Base-by-base conservation (phyloP, 2,329 filamentous ascomycete genomes). In the Talaromyces sp. region DNA sequence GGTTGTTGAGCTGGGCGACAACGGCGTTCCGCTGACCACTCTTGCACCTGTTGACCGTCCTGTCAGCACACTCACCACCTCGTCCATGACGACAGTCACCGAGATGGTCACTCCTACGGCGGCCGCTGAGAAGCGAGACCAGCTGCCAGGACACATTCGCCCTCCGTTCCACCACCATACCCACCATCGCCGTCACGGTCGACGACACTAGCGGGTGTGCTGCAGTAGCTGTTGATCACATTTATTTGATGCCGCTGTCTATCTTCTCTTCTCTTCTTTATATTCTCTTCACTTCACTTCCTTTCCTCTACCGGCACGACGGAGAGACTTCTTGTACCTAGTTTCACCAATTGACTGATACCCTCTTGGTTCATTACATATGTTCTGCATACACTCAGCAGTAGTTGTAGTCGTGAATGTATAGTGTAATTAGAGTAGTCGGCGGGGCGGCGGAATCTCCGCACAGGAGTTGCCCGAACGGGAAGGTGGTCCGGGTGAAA, bases 11-110 rank as follows among this genome's bases (percentile, higher is more conserved):
- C 62, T 72, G 22, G 69, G 73, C 44, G 65, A 59, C 6, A 58
- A 70, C 8, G 70, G 70, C 28, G 60, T 63, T 2, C 67, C 67
- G 0, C 61, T 70, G 47, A 59, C 65, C 54, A 75, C 73, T 6
- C 65, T 59, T 52, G 69, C 69, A 15, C 71, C 68, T 10, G 53
- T 47, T 7, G 8, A 63, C 3, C 65, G 65, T 39, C 69, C 71
- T 3, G 44, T 73, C 56, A 30, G 33, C 32, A 61, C 59, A 10
- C 51, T 36, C n/a, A 61, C 42, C 2, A 73, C 72, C 0, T 68
- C 69, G 8, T 33, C 65, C 3, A 65, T 57, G 1, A 66, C 66
- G 0, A 73, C 70, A 15, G 49, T 65, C 15, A 68, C 63, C n/a
- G 42, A 44, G 25, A 71, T 1, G 66, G 69, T 15, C 49, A 53